These are phyloP conservation scores for Waltiozyma sp. DNA, from an alignment of 1,139 yeast species.

Conservation along the genomic window DNA sequence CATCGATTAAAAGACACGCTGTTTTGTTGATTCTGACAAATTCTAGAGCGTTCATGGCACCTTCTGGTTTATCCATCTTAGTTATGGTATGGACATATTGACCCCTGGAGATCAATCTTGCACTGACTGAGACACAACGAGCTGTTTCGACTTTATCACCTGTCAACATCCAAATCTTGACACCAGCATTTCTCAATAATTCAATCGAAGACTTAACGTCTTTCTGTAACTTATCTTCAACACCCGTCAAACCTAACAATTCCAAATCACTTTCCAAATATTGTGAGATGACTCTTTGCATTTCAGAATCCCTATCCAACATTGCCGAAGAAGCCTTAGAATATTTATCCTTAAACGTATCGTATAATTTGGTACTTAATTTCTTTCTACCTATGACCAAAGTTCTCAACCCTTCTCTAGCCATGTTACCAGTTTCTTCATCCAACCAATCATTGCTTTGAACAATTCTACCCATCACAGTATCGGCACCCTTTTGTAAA, in stretches of 20 bases:
- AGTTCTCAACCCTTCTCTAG: slow-evolving; percentile 94
- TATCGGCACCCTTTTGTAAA: slow-evolving; percentile 90
- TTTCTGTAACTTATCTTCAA: slow-evolving; percentile 86
- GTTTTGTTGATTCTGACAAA: slow-evolving; percentile 58
- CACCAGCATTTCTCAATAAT: slow-evolving; percentile 87
- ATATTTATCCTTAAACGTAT: slow-evolving; percentile 54
- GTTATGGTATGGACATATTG: slow-evolving; percentile 86
- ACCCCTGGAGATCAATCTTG: slow-evolving; percentile 84
- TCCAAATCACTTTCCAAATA: slow-evolving; percentile 79
- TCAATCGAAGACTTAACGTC: slow-evolving; percentile 91
- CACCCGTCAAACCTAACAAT: slow-evolving; percentile 88
- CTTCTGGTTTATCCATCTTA: slow-evolving; percentile 45
- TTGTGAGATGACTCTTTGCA: slow-evolving; percentile 57
- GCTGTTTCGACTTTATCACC: slow-evolving; percentile 99
- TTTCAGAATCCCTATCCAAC: slow-evolving; percentile 63
- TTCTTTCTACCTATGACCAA: slow-evolving; percentile 82
- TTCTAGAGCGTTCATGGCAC: slow-evolving; percentile 67
- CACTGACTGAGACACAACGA: slow-evolving; percentile 89
- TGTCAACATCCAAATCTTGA: slow-evolving; percentile 97
- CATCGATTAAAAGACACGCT: slow-evolving; percentile 83
- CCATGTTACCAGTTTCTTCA: slow-evolving; percentile 96
- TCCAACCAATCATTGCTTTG: slow-evolving; percentile 89
- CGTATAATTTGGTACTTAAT: slow-evolving; percentile 41
- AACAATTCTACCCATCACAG: slow-evolving; percentile 85
- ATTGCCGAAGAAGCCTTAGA: slow-evolving; percentile 67